A percentile compares a stretch with the other conserved stretches of the same genome.
phyloP scores from a whole-genome alignment of 1,284 basidiomycete genomes.

The Apiotrichum veenhuisii region DNA sequence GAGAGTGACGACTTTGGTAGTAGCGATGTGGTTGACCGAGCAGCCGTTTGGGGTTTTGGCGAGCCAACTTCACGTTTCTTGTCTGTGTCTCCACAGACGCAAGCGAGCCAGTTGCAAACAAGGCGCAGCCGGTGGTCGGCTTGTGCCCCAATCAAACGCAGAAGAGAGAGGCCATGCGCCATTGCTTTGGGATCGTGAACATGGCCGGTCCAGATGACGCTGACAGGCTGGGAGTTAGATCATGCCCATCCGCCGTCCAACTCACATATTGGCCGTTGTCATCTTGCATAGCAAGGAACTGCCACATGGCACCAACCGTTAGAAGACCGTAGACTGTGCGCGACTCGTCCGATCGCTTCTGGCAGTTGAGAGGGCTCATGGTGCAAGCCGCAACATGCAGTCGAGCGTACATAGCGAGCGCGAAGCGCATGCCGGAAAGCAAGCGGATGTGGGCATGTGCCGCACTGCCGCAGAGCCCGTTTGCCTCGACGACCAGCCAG shows the following conservation, averaged over 20 bases:
- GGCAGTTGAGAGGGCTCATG: background rate
- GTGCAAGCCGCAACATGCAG: background rate
- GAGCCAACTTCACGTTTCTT: too few relatives aligned
- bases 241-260: background rate
- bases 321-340: constrained; percentile 4
- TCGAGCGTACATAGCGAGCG: constrained; percentile 6
- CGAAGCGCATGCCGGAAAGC: constrained; percentile 9
- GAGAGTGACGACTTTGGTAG: too few relatives aligned
- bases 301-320: constrained; percentile 7
- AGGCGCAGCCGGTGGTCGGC: background rate
- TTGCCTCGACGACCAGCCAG: constrained; percentile 12
- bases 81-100: too few relatives aligned
- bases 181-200: constrained; percentile 5
- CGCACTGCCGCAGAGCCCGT: background rate
- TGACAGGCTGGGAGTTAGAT: constrained; percentile 6
- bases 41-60: too few relatives aligned
- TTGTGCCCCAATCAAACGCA: constrained; percentile 8
- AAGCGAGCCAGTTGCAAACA: too few relatives aligned
- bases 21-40: too few relatives aligned
- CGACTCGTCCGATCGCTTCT: background rate
- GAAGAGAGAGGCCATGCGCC: constrained; percentile 1
- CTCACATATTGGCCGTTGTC: constrained; percentile 8
- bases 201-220: constrained; percentile 7
- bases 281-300: constrained; percentile 4
- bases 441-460: constrained; percentile 2